Percentiles rank a stretch among this genome's conserved stretches.
These are phyloP conservation scores for Gaertneriomyces semiglobifer DNA, from an alignment of 192 early-diverging fungal species.

Conservation along the genomic window DNA sequence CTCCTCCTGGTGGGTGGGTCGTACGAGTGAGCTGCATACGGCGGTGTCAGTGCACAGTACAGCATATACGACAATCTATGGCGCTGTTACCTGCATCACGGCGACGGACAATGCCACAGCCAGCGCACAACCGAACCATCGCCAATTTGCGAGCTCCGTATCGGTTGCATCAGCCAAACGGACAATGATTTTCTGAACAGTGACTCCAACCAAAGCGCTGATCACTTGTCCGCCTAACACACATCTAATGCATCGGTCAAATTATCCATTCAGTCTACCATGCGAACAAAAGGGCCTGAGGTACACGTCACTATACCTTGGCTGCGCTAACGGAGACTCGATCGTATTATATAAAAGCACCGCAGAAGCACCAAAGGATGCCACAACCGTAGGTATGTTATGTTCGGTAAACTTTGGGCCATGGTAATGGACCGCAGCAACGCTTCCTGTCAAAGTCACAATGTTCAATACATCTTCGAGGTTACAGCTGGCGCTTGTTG, in stretches of 20 bases:
- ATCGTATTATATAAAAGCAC: constrained; percentile 13
- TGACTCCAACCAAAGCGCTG: constrained; percentile 11
- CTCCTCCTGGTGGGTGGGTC: constrained; percentile 34
- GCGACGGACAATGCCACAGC: constrained; percentile 26
- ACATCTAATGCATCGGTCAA: constrained; percentile 2
- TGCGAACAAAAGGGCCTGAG: background rate
- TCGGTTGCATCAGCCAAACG: constrained; percentile 11
- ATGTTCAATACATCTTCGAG: background rate
- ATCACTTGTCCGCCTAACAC: constrained; percentile 19
- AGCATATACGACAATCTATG: background rate
- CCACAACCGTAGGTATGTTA: constrained; percentile 37
- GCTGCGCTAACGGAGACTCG: constrained; percentile 19
- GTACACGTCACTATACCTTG: background rate
- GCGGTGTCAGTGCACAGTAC: background rate
- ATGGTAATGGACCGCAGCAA: constrained; percentile 13
- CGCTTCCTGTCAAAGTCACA: background rate
- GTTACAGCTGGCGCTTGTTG: background rate
- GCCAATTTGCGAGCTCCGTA: constrained; percentile 11
- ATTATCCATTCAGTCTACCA: background rate
- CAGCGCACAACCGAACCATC: constrained; percentile 14
- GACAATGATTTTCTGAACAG: constrained; percentile 19
- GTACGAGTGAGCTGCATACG: constrained; percentile 9
- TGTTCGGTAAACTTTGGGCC: background rate
- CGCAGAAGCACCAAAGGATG: constrained; percentile 14
- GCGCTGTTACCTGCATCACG: constrained; percentile 18